These are phyloP conservation scores for Breviolum minutum DNA, from an alignment of 73 alveolate species.

Conservation along the genomic window DNA sequence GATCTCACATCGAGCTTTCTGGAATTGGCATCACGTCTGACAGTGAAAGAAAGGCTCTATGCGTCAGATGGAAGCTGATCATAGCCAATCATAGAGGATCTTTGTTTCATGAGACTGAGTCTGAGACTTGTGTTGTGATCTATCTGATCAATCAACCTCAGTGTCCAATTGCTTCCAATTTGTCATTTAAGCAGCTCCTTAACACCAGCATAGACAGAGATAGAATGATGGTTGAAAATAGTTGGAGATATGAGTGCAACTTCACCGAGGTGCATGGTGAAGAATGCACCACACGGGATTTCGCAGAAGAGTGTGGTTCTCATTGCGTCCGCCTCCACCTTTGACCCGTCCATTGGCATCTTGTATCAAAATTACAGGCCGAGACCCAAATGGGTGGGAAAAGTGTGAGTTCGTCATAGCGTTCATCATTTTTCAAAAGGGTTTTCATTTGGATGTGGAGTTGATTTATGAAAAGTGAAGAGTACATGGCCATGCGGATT, in stretches of 20 bases:
- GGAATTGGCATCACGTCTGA: slow-evolving; percentile 33
- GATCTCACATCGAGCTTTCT: slow-evolving; percentile 63
- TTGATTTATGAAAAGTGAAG: too few relatives aligned
- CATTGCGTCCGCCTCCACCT: slow-evolving; percentile 91
- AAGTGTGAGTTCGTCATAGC: too few relatives aligned
- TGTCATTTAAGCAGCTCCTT: neutral
- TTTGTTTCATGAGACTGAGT: neutral
- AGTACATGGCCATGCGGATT: too few relatives aligned
- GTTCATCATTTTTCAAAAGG: too few relatives aligned
- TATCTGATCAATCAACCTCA: too few relatives aligned
- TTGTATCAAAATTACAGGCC: neutral
- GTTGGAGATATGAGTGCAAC: neutral
- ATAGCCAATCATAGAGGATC: neutral
- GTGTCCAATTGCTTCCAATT: neutral
- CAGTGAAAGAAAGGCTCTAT: neutral
- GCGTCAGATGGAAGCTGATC: neutral
- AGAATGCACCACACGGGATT: slow-evolving; percentile 51
- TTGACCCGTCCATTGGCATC: slow-evolving; percentile 93
- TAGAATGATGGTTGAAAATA: too few relatives aligned
- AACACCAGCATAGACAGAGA: neutral
- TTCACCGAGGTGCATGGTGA: slow-evolving; percentile 49
- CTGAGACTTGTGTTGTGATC: neutral
- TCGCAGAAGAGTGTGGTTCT: slow-evolving; percentile 58
- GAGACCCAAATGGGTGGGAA: too few relatives aligned
- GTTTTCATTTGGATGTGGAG: too few relatives aligned